A percentile compares a stretch with the other conserved stretches of the same genome.
Conservation (phyloP, 2,329 filamentous ascomycete species). For the Calonectria hongkongensis region DNA sequence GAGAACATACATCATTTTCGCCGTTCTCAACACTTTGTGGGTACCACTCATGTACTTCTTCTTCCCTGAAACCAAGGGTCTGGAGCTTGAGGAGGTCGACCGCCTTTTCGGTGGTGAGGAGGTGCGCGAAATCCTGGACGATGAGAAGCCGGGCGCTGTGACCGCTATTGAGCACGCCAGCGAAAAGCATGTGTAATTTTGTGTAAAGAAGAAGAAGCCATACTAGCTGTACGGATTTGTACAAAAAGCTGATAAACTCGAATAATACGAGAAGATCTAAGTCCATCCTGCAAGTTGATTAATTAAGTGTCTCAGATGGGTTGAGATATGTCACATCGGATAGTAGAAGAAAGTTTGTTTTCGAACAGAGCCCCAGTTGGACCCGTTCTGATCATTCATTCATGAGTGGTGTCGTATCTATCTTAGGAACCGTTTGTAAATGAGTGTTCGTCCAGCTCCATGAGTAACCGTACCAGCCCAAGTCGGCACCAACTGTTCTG, state of each 20-base stretch:
- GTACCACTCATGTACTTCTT: conserved; percentile 63
- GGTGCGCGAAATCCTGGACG: conserved; percentile 39
- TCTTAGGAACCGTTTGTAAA: too few species aligned
- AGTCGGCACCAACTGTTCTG: too few species aligned
- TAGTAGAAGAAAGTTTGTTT: too few species aligned
- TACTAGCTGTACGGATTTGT: neutral
- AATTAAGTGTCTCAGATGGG: too few species aligned
- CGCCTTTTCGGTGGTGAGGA: conserved; percentile 42
- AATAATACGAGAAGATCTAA: conserved; percentile 14
- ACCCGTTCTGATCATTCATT: too few species aligned
- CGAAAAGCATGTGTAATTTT: conserved; percentile 18
- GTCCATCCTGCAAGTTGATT: too few species aligned
- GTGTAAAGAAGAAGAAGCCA: too few species aligned
- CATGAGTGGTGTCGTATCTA: too few species aligned
- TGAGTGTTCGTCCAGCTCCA: too few species aligned
- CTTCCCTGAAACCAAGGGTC: conserved; percentile 68
- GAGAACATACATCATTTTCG: conserved; percentile 71
- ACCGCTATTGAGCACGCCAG: conserved; percentile 11
- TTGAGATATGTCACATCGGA: too few species aligned
- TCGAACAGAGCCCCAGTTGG: too few species aligned
- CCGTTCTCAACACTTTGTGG: conserved; percentile 60
- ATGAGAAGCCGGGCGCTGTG: conserved; percentile 41
- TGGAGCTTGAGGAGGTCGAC: conserved; percentile 70
- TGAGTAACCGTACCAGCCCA: too few species aligned
- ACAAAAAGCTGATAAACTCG: conserved; percentile 5